phyloP scores from a whole-genome alignment of 805 yeast species.

The Pichia heedii region DNA sequence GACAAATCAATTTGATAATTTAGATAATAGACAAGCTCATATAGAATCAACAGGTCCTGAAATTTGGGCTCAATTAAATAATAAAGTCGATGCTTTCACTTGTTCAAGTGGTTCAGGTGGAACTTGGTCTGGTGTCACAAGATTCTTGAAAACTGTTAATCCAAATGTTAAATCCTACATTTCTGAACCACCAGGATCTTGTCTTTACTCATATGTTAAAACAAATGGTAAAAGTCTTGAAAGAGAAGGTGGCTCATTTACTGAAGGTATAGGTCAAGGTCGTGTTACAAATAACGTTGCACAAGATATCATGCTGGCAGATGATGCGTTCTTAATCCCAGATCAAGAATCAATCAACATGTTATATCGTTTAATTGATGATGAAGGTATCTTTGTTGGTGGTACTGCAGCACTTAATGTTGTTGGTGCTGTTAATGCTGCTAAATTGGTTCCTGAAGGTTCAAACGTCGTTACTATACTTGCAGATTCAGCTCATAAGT shows the following conservation, averaged over 20 bases:
- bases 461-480: constrained; percentile 81
- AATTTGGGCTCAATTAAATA: constrained; percentile 77
- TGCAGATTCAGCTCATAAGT: constrained; percentile 86
- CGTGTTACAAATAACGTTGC: constrained; percentile 77
- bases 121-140: constrained; percentile 77
- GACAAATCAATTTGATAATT: constrained; percentile 92
- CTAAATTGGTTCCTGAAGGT: constrained; percentile 65
- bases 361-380: constrained; percentile 76
- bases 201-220: constrained; percentile 68
- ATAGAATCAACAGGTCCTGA: constrained; percentile 90
- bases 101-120: constrained; percentile 95
- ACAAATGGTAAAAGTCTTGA: constrained; percentile 60
- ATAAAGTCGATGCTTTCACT: constrained; percentile 79
- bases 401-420: constrained; percentile 89
- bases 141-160: constrained; percentile 63
- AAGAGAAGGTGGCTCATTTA: constrained; percentile 76
- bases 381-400: constrained; percentile 85
- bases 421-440: constrained; percentile 77
- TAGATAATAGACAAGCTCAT: constrained; percentile 82
- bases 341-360: constrained; percentile 77
- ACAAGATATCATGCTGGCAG: constrained; percentile 63
- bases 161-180: constrained; percentile 55
- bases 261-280: constrained; percentile 96
- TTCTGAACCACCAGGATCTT: constrained; percentile 94
- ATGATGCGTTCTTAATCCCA: constrained; percentile 71